A percentile compares a stretch with the other conserved stretches of the same genome.
Conservation (phyloP, 208 protist species). For the Wallacemonas collosoma region DNA sequence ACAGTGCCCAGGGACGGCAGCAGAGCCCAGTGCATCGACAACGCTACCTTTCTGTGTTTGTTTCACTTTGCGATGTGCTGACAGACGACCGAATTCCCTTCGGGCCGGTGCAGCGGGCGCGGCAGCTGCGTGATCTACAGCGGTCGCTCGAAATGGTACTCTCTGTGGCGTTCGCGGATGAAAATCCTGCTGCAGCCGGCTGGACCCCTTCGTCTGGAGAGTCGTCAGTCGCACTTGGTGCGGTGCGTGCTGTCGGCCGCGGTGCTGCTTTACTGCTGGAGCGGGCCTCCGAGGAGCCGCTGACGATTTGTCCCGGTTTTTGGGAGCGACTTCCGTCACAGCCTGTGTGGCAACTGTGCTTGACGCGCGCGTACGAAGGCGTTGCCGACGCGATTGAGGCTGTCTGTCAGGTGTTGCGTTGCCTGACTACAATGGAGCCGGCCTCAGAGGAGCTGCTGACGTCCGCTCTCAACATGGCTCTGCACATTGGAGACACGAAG, state of each 20-base stretch:
- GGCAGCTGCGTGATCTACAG: conserved; percentile 56
- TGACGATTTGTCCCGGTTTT: conserved; percentile 55
- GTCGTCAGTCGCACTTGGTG: conserved; percentile 21
- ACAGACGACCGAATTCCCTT: conserved; percentile 59
- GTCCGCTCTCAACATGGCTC: conserved; percentile 35
- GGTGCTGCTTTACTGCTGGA: conserved; percentile 54
- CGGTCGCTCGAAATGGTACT: conserved; percentile 40
- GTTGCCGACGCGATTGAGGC: conserved; percentile 21
- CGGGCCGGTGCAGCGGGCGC: conserved; percentile 61
- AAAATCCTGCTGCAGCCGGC: neutral
- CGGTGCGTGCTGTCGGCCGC: conserved; percentile 35
- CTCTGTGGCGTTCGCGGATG: conserved; percentile 16
- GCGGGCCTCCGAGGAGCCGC: conserved; percentile 47
- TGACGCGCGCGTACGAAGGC: conserved; percentile 3
- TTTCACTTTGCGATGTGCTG: conserved; percentile 50
- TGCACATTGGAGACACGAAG: conserved; percentile 10
- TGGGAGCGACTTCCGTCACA: conserved; percentile 51
- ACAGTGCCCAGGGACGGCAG: conserved; percentile 10
- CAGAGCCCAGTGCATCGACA: conserved; percentile 23
- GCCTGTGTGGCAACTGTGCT: conserved; percentile 46
- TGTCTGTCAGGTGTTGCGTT: conserved; percentile 55
- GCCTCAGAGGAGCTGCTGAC: conserved; percentile 43
- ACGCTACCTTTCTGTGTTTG: conserved; percentile 36
- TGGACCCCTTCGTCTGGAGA: conserved; percentile 9
- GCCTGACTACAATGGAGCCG: conserved; percentile 49